These are phyloP conservation scores for Pichia insulana DNA, from an alignment of 805 yeast genomes.

Conservation along the genomic window DNA sequence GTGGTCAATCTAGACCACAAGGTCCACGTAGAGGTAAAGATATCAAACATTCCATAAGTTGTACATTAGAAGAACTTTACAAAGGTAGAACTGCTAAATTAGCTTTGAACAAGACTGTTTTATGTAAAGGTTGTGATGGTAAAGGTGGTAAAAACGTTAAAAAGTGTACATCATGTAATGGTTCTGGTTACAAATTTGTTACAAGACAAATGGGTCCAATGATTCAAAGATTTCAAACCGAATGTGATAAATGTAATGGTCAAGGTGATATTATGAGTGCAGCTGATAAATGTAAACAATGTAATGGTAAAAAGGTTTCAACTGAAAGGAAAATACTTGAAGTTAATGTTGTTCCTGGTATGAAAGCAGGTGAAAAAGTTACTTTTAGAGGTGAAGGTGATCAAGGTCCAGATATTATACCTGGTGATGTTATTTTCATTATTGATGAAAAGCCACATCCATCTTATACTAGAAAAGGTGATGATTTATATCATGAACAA, in stretches of 20 bases:
- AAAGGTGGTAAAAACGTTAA: constrained; percentile 92
- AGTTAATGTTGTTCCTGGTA: constrained; percentile 94
- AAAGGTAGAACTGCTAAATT: constrained; percentile 90
- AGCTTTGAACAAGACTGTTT: constrained; percentile 84
- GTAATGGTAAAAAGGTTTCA: constrained; percentile 83
- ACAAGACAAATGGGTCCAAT: constrained; percentile 99
- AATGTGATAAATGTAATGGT: constrained; percentile 89
- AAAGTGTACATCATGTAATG: constrained; percentile 81
- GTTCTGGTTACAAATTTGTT: constrained; percentile 83
- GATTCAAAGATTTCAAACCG: constrained; percentile 95
- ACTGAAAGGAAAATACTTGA: constrained; percentile 88
- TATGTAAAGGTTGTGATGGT: constrained; percentile 87
- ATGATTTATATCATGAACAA: constrained; percentile 76
- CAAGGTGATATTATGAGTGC: constrained; percentile 82
- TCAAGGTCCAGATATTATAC: constrained; percentile 87
- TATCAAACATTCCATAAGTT: constrained; percentile 78
- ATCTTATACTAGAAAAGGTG: constrained; percentile 76
- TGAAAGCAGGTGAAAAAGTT: constrained; percentile 88
- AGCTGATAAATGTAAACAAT: constrained; percentile 78
- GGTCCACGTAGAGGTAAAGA: constrained; percentile 89
- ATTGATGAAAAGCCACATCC: constrained; percentile 86
- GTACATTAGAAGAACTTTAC: constrained; percentile 86
- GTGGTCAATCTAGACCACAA: constrained; percentile 44
- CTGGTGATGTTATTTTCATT: constrained; percentile 94
- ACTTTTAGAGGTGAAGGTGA: constrained; percentile 95